phyloP scores from a whole-genome alignment of 1,139 yeast species.

The Sugiyamaella neomexicana region DNA sequence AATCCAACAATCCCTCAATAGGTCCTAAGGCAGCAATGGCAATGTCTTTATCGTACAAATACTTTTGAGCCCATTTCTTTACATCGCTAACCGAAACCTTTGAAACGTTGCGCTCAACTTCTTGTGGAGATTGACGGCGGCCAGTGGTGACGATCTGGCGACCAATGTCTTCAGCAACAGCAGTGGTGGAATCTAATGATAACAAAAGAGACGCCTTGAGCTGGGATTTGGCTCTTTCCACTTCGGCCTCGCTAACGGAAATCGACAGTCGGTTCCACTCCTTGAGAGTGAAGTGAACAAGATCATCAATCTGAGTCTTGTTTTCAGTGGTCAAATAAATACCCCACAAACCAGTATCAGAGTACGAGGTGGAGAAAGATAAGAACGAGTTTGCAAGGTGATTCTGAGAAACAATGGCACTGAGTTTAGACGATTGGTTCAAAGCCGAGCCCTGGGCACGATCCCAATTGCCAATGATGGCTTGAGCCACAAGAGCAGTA shows the following conservation, averaged over 20 bases:
- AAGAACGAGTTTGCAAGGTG: slow-evolving; percentile 87
- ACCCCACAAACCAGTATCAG: slow-evolving; percentile 98
- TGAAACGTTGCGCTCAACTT: slow-evolving; percentile 83
- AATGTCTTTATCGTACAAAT: slow-evolving; percentile 73
- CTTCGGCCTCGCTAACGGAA: slow-evolving; percentile 84
- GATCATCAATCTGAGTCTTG: slow-evolving; percentile 61
- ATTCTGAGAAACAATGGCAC: slow-evolving; percentile 72
- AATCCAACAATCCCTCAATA: slow-evolving; percentile 61
- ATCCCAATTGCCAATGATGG: slow-evolving; percentile 97
- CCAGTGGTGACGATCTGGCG: slow-evolving; percentile 97
- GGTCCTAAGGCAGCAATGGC: slow-evolving; percentile 92
- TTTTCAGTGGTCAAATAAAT: slow-evolving; percentile 85
- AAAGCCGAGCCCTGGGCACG: slow-evolving; percentile 87
- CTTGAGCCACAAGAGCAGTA: slow-evolving; percentile 94
- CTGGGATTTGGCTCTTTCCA: slow-evolving; percentile 91
- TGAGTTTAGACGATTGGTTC: slow-evolving; percentile 82
- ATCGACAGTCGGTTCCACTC: slow-evolving; percentile 87
- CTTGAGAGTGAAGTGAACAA: slow-evolving; percentile 69
- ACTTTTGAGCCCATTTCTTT: slow-evolving; percentile 83
- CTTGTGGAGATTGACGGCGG: slow-evolving; percentile 84
- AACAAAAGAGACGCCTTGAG: slow-evolving; percentile 86
- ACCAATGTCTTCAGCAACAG: slow-evolving; percentile 97
- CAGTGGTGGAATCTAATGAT: slow-evolving; percentile 91
- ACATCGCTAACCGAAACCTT: slow-evolving; percentile 77
- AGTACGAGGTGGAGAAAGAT: slow-evolving; percentile 96